Evolutionary conservation across 352 stramenopile species (phyloP), one percentile per base, ranked within the genome.

Genomic region (Phytophthora pisi): DNA sequence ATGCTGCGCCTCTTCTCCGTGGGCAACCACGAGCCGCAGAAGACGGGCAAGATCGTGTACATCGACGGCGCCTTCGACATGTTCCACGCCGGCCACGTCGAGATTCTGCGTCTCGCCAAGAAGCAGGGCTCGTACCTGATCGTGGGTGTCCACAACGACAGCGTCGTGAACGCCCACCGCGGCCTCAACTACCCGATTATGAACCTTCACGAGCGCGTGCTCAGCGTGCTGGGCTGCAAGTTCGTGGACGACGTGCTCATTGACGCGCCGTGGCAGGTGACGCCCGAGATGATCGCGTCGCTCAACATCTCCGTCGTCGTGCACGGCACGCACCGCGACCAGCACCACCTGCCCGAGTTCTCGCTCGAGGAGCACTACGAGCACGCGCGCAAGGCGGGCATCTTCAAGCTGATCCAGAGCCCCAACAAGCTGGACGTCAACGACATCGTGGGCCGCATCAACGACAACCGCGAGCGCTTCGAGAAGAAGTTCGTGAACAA

Each of bases 161-260:
- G 76, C 45, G 83, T 97, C 23, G 94, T 98, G 28, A 95, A 96
- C 79, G 85, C 83, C 58, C 78, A 93, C 75, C 80, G 93, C 68
- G 92, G 92, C 0, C 77, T 96, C 42, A 97, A 97, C 75, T 95
- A 98, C 72, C 97, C 97, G 24, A 97, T 99, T 66, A 98, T 99
- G 94, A 99, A 99, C 86, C 77, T 99, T 24, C 96, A 99, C 72
- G 97, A 99, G 86, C 90, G 98, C 51, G 95, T 99, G 43, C 81
- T 99, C 28, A 98, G 88, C 76, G 96, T 99, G 24, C 75, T 99
- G 26, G 95, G 95, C 51, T 99, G 96, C 79, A 96, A 97, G 50
- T 99, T 93, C 71, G 95, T 98, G 18, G 97, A 99, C 75, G 97
- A 99, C 75, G 97, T 99, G 40, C 78, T 99, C 51, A 99, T 99